Base-by-base conservation (phyloP, 2,329 filamentous ascomycete genomes). In the Metarhizium humberi region DNA sequence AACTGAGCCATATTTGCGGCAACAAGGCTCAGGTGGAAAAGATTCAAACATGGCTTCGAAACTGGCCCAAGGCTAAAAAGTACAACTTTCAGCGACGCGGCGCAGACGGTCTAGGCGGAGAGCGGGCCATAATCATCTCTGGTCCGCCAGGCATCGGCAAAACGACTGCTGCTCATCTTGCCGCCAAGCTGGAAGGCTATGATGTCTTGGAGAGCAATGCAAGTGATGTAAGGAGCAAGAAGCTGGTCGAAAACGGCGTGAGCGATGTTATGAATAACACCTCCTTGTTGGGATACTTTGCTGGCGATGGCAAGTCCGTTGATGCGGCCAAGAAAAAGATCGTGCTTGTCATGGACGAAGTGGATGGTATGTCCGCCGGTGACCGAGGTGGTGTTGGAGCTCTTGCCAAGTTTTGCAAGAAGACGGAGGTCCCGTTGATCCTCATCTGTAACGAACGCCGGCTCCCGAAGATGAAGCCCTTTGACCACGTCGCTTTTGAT, bases 331-430 rank as follows among this genome's bases (percentile, higher is more conserved):
- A 94, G 76, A 95, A 95, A 76, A 96, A 96, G 63, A 84, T 97
- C 38, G 90, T 96, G 6, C 75, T 99, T 51, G 90, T 99, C 72
- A 97, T 99, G 94, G 94, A 99, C 63, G 94, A 99, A 72, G 94
- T 99, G 4, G 94, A 99, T 65, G 94, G 94, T 53, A 97, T 99
- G 94, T 97, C 92, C 58, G 92, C 90, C 40, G 94, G 94, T 67
- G 94, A 99, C 68, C 86, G 94, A 58, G 94, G 94, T 61, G 94
- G 94, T 69, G 94, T 99, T 50, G 94, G 92, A 52, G 94, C 94
- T 34, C 78, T 99, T 55, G 92, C 94, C 55, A 90, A 94, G 56
- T 87, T 96, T 54, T 96, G 92, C 78, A 96, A 89, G 74, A 96
- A 95, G 77, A 94, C 92, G 0, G 85, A 94, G 62, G 85, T 99